A percentile compares a stretch with the other conserved stretches of the same genome.
Evolutionary conservation across 176 grass and related monocot species (phyloP).

Genomic region (Paspalum notatum): DNA sequence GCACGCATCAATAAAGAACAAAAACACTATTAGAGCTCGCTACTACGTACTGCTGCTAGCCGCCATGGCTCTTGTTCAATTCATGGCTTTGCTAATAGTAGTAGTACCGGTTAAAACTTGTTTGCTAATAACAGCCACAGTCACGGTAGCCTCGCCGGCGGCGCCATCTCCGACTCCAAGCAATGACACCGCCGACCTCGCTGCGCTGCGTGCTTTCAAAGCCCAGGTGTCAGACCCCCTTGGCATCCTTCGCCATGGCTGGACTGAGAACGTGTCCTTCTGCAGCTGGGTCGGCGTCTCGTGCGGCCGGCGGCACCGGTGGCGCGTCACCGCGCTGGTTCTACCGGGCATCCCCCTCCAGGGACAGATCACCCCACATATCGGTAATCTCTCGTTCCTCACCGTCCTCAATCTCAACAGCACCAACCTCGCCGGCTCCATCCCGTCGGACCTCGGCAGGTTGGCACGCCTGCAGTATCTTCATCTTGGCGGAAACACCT

Average conservation of each 20-base stretch:
- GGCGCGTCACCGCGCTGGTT: not conserved
- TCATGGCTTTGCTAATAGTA: too few species aligned
- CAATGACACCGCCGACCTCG: not conserved
- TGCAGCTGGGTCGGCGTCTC: too few species aligned
- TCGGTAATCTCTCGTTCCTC: conserved; percentile 42
- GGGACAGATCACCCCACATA: not conserved
- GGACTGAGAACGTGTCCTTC: not conserved
- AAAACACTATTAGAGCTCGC: too few species aligned
- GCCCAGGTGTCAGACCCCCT: not conserved
- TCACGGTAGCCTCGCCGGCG: too few species aligned
- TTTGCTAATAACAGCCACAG: too few species aligned
- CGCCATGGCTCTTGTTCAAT: too few species aligned
- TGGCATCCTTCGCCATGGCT: not conserved
- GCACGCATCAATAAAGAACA: too few species aligned
- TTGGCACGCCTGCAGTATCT: conserved; percentile 21
- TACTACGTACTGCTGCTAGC: too few species aligned
- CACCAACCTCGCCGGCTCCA: not conserved
- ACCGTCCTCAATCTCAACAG: conserved; percentile 28
- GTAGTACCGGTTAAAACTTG: too few species aligned
- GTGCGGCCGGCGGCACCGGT: too few species aligned
- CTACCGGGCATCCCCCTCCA: not conserved
- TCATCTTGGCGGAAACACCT: not conserved
- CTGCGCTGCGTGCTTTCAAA: conserved; percentile 21
- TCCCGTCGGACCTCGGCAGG: not conserved
- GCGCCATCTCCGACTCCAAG: not conserved